Percentiles rank a stretch among this genome's conserved stretches.
These are phyloP conservation scores for Septoria petroselini DNA, from an alignment of 2,329 filamentous ascomycete species.

Conservation along the genomic window DNA sequence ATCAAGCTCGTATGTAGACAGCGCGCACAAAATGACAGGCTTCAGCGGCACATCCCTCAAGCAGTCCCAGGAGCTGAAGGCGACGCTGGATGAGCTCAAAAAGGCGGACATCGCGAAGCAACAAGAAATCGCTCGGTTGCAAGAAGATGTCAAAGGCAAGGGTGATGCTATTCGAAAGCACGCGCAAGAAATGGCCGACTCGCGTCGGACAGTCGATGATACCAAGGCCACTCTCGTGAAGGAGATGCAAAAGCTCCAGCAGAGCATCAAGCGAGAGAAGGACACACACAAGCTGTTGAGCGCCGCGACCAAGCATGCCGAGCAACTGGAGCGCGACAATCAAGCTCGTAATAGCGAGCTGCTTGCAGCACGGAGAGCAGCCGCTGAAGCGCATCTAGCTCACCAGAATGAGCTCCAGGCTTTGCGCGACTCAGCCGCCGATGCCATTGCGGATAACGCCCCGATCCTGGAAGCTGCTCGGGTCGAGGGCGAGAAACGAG, in stretches of 20 bases:
- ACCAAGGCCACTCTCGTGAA: not conserved
- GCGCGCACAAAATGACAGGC: constrained; percentile 1
- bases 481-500: constrained; percentile 8
- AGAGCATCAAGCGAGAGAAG: not conserved
- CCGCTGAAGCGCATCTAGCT: not conserved
- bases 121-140: not conserved
- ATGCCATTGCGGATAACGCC: constrained; percentile 4
- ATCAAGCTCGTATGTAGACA: not conserved
- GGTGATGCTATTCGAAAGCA: not conserved
- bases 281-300: not conserved
- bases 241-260: constrained; percentile 1
- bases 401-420: not conserved
- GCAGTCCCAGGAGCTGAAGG: not conserved
- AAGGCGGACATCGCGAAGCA: not conserved
- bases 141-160: not conserved
- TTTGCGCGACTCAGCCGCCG: constrained; percentile 9
- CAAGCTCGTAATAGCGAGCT: not conserved
- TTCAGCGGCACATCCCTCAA: constrained; percentile 1
- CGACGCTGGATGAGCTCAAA: not conserved
- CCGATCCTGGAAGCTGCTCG: constrained; percentile 11
- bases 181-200: not conserved
- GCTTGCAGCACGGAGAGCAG: not conserved
- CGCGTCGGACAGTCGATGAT: not conserved
- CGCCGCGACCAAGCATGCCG: not conserved
- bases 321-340: not conserved